Evolutionary conservation across 2,329 filamentous ascomycete genomes (phyloP).

Genomic region (Scedosporium boydii): DNA sequence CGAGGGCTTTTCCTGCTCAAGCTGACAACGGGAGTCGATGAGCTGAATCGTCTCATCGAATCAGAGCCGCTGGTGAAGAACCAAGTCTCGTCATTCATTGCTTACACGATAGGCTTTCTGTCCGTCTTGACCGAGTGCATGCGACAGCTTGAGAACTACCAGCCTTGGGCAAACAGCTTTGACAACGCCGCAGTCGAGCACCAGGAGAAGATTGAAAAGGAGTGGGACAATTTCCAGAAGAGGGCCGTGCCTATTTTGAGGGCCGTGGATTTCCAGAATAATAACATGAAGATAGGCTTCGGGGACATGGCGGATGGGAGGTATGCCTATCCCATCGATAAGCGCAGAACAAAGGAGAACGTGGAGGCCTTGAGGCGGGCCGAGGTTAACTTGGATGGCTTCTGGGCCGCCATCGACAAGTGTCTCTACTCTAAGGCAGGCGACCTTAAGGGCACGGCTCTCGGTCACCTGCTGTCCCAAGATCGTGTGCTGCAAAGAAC

Average conservation of each 20-base stretch:
- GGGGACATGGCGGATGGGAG: constrained; percentile 16
- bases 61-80: constrained; percentile 23
- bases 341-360: constrained; percentile 34
- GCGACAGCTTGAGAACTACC: constrained; percentile 33
- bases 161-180: constrained; percentile 37
- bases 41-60: constrained; percentile 34
- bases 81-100: constrained; percentile 27
- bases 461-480: constrained; percentile 20
- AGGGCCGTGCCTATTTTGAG: no score
- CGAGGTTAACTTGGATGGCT: constrained; percentile 35
- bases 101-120: constrained; percentile 29
- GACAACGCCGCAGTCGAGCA: constrained; percentile 15
- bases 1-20: constrained; percentile 19
- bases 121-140: constrained; percentile 34
- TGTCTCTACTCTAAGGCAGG: constrained; percentile 11
- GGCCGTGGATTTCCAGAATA: no score
- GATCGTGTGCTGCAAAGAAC: constrained; percentile 34
- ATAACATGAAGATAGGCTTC: no score
- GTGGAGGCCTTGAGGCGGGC: constrained; percentile 32
- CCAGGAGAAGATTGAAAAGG: background rate
- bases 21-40: constrained; percentile 31
- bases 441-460: constrained; percentile 16
- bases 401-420: constrained; percentile 30
- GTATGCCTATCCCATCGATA: constrained; percentile 34
- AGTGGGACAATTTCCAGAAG: background rate